Base-by-base conservation (phyloP, 2,329 filamentous ascomycete genomes). In the Fusarium palustre region DNA sequence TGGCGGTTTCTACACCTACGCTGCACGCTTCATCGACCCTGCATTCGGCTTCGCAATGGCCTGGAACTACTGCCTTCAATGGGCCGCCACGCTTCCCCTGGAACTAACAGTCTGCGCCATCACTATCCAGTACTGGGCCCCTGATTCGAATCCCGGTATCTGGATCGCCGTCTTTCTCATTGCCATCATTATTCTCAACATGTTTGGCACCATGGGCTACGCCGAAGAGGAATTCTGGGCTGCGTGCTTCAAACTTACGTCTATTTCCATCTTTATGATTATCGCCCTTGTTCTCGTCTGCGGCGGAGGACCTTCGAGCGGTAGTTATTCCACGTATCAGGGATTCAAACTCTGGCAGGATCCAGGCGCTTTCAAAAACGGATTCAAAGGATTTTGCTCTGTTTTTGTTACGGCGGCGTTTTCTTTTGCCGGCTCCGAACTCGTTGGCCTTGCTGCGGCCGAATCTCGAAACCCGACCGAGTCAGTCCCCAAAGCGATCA, bases 401-500 rank as follows among this genome's bases (percentile, higher is more conserved):
- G 88, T 90, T 59, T 91, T 92, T 65, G 89, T 91, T 53, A 91
- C 87, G 0, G 90, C 90, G 5, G 90, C 90, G 10, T 92, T 92
- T 70, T 82, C 90, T 36, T 92, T 91, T 71, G 86, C 88, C 1
- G 90, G 90, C 5, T 91, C 90, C 0, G 90, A 92, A 75, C 82
- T 91, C 2, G 89, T 92, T 47, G 90, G 90, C 72, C 83, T 92
- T 9, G 89, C 90, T 7, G 90, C 90, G 3, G 90, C 90, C 18
- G 90, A 92, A 77, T 87, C 90, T 0, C 80, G 77, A 9, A 91
- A 92, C 73, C 90, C 90, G 2, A 85, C 88, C 59, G 88, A 91
- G 75, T 87, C 90, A 0, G 85, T 97, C 1, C 93, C 93, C 1
- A 90, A 88, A n/a, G 92, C 93, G 3, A 88, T 94, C 75, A 94